These are phyloP conservation scores for Aureobasidium zeae DNA, from an alignment of 2,329 filamentous ascomycete species.

Conservation along the genomic window DNA sequence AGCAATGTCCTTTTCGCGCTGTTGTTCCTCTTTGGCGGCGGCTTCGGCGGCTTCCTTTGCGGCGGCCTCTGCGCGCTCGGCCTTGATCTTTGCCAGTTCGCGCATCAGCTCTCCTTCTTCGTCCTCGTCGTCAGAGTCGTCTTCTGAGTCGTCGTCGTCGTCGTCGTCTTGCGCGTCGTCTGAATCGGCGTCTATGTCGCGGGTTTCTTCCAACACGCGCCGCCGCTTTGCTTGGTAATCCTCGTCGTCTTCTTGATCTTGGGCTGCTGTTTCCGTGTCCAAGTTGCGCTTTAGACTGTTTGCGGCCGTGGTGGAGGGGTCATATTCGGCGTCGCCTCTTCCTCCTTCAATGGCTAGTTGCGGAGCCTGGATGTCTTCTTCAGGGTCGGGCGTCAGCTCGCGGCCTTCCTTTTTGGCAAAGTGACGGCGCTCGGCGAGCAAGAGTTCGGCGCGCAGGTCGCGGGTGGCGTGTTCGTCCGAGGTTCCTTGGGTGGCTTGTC, in stretches of 20 bases:
- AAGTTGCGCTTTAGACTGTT: conserved; percentile 53
- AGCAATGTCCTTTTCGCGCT: conserved; percentile 79
- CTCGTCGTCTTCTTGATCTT: conserved; percentile 32
- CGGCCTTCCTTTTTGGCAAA: conserved; percentile 74
- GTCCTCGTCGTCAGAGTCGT: conserved; percentile 66
- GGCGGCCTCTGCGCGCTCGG: conserved; percentile 70
- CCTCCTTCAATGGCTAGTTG: conserved; percentile 41
- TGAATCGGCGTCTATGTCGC: conserved; percentile 77
- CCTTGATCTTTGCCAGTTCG: conserved; percentile 88
- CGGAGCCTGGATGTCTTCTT: conserved; percentile 17
- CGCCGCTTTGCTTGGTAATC: conserved; percentile 74
- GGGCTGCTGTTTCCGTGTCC: conserved; percentile 38
- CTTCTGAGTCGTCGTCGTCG: conserved; percentile 52
- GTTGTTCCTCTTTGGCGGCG: conserved; percentile 70
- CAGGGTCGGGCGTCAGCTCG: conserved; percentile 31
- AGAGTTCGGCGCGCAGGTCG: conserved; percentile 81
- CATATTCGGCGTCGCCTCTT: conserved; percentile 29
- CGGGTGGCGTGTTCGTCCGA: conserved; percentile 60
- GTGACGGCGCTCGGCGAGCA: conserved; percentile 79
- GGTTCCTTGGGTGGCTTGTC: conserved; percentile 83
- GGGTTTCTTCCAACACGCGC: conserved; percentile 76
- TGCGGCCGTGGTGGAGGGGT: too few species aligned
- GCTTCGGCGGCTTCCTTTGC: conserved; percentile 75
- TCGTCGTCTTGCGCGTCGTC: conserved; percentile 36
- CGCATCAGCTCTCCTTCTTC: conserved; percentile 83